phyloP scores from a whole-genome alignment of 2,329 filamentous ascomycete genomes.

The Penicillium glabrum region DNA sequence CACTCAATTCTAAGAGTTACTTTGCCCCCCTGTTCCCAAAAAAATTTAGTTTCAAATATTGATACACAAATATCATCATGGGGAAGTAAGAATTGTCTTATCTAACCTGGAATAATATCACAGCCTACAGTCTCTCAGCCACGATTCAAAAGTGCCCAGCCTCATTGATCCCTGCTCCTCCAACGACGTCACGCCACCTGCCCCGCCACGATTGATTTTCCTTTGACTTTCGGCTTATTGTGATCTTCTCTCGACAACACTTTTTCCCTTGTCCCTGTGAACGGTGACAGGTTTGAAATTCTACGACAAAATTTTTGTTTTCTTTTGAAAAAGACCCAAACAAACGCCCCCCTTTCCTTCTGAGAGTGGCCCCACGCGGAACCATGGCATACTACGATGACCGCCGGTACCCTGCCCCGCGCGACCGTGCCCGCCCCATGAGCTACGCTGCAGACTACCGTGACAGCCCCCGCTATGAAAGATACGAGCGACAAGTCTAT shows the following conservation, averaged over 20 bases:
- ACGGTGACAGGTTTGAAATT: slow-evolving; percentile 14
- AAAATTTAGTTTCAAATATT: neutral
- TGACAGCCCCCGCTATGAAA: slow-evolving; percentile 17
- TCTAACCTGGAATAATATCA: neutral
- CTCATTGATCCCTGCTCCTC: slow-evolving; percentile 7
- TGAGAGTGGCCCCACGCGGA: neutral
- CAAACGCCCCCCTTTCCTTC: neutral
- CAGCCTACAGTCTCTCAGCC: slow-evolving; percentile 1
- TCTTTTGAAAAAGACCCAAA: neutral
- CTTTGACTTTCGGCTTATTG: slow-evolving; percentile 6
- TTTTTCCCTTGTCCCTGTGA: slow-evolving; percentile 12
- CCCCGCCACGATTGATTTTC: slow-evolving; percentile 10
- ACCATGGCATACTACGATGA: slow-evolving; percentile 41
- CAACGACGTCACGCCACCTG: slow-evolving; percentile 28
- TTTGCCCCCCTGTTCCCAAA: neutral
- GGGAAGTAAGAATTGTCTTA: neutral
- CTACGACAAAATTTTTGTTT: slow-evolving; percentile 8
- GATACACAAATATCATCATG: neutral
- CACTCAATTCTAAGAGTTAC: neutral
- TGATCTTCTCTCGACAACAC: neutral
- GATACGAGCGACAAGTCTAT: slow-evolving; percentile 21
- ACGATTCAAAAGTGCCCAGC: slow-evolving; percentile 9
- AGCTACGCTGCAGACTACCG: slow-evolving; percentile 32
- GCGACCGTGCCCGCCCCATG: slow-evolving; percentile 31
- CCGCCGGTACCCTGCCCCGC: slow-evolving; percentile 28